Conservation (phyloP, 805 yeast genomes). For the Komagataella kurtzmanii region DNA sequence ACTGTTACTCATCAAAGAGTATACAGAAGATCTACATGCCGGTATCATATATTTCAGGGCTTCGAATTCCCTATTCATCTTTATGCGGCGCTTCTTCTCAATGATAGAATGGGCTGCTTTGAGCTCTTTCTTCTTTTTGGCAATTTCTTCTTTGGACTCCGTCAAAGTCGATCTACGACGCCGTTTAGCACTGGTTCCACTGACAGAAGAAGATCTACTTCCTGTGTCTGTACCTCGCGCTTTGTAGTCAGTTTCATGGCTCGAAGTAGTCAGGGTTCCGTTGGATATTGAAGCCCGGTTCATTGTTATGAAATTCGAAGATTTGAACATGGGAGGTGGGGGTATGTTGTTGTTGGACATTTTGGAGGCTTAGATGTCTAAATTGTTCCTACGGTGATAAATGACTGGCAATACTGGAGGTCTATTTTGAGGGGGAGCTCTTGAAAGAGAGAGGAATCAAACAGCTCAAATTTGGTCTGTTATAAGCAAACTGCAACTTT, state of each 20-base stretch:
- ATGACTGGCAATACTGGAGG: not conserved
- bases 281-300: not conserved
- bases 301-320: not conserved
- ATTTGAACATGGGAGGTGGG: not conserved
- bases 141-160: constrained; percentile 17
- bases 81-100: constrained; percentile 65
- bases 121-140: constrained; percentile 30
- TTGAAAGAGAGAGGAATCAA: no score
- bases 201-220: not conserved
- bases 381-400: not conserved
- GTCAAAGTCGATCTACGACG: constrained; percentile 12
- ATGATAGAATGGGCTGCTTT: constrained; percentile 62
- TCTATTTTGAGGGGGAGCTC: not conserved
- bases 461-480: not conserved
- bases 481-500: not conserved
- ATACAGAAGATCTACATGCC: constrained; percentile 47
- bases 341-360: not conserved
- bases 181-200: not conserved
- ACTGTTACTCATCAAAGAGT: not conserved
- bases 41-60: constrained; percentile 69
- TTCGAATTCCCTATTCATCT: constrained; percentile 74
- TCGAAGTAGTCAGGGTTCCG: not conserved
- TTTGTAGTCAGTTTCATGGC: not conserved
- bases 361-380: not conserved
- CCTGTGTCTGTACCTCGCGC: not conserved